A percentile compares a stretch with the other conserved stretches of the same genome.
phyloP scores from a whole-genome alignment of 371 early-diverging fungal genomes.

The Mucor plumbeus region DNA sequence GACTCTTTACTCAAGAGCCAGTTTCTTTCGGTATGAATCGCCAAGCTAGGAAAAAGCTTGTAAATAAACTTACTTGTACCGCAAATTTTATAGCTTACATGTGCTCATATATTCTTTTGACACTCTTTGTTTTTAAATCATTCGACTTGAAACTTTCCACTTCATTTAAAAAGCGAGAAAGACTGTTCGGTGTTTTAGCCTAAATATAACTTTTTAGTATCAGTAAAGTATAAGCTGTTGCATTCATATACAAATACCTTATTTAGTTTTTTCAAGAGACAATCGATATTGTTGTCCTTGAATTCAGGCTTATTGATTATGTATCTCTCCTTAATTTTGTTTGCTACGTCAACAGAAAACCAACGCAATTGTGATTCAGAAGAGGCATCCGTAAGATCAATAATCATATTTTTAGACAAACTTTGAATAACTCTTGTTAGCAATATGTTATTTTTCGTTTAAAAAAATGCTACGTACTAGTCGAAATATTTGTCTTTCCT shows the following conservation, averaged over 20 bases:
- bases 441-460: conserved; percentile 10
- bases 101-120: conserved; percentile 5
- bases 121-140: not conserved
- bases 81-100: conserved; percentile 1
- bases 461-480: conserved; percentile 11
- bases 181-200: not conserved
- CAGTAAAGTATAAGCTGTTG: not conserved
- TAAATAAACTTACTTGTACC: not conserved
- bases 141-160: not conserved
- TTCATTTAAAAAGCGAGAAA: conserved; percentile 6
- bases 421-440: conserved; percentile 9
- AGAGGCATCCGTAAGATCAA: conserved; percentile 9
- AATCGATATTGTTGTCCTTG: conserved; percentile 1
- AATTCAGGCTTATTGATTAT: not conserved
- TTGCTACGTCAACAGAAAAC: conserved; percentile 8
- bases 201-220: conserved; percentile 1
- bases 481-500: conserved; percentile 7
- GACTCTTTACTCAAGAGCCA: not conserved
- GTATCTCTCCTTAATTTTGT: conserved; percentile 2
- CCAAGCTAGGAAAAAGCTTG: too few relatives aligned
- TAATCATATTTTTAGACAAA: conserved; percentile 11
- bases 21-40: not conserved
- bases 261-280: conserved; percentile 5
- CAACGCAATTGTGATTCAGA: conserved; percentile 8
- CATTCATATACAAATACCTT: conserved; percentile 3